Conservation (phyloP, 2,329 filamentous ascomycete genomes). For the Penicillium sp. region DNA sequence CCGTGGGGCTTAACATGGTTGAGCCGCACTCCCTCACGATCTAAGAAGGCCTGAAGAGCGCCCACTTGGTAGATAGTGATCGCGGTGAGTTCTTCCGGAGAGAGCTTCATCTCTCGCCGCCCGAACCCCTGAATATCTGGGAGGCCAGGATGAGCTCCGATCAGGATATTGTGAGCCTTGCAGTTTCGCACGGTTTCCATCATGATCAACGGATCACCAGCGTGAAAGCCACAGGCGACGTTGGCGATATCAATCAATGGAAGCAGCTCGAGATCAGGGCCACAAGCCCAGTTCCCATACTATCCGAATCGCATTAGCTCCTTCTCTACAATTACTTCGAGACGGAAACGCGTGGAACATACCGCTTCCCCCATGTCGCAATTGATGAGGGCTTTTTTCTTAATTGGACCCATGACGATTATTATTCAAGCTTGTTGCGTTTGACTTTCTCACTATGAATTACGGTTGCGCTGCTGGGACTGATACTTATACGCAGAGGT, state of each 20-base stretch:
- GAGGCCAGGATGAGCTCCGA: slow-evolving; percentile 68
- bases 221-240: slow-evolving; percentile 65
- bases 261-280: slow-evolving; percentile 65
- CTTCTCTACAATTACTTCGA: background rate
- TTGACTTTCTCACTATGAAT: background rate
- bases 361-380: slow-evolving; percentile 20
- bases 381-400: slow-evolving; percentile 17
- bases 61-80: slow-evolving; percentile 68
- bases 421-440: background rate
- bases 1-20: slow-evolving; percentile 69
- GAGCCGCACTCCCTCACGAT: slow-evolving; percentile 59
- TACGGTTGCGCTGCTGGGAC: background rate
- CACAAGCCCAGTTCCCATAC: slow-evolving; percentile 54
- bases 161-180: slow-evolving; percentile 61
- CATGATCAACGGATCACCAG: slow-evolving; percentile 69
- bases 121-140: slow-evolving; percentile 71
- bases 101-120: slow-evolving; percentile 64
- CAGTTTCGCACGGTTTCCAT: slow-evolving; percentile 62
- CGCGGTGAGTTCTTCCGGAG: slow-evolving; percentile 61
- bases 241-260: slow-evolving; percentile 67
- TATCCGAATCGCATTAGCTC: slow-evolving; percentile 16
- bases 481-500: slow-evolving; percentile 9
- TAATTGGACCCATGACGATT: slow-evolving; percentile 15
- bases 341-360: background rate
- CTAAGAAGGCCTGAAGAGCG: slow-evolving; percentile 64